phyloP scores from a whole-genome alignment of 495 filamentous ascomycete genomes.

The Clohesyomyces aquaticus region DNA sequence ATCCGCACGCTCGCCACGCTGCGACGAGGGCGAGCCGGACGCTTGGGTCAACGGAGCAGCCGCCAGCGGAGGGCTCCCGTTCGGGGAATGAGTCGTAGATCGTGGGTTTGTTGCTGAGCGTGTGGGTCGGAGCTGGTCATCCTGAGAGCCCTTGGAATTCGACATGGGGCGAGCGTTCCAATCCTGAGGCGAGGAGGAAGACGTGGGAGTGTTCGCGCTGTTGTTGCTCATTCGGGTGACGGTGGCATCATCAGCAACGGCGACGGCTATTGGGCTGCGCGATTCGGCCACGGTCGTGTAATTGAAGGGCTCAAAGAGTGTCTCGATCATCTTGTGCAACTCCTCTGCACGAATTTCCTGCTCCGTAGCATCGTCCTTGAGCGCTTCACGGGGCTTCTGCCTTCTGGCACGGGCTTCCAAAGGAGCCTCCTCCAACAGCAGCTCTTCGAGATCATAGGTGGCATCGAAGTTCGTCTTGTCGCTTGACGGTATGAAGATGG shows the following conservation, averaged over 20 bases:
- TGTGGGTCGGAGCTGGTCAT: conserved; percentile 35
- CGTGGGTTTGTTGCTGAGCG: conserved; percentile 39
- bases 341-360: conserved; percentile 95
- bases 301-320: conserved; percentile 92
- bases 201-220: conserved; percentile 37
- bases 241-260: conserved; percentile 51
- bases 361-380: conserved; percentile 92
- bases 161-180: conserved; percentile 17
- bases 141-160: conserved; percentile 31
- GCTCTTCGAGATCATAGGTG: conserved; percentile 94
- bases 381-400: conserved; percentile 87
- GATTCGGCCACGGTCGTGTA: conserved; percentile 73
- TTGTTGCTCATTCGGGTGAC: conserved; percentile 42
- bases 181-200: conserved; percentile 30
- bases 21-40: conserved; percentile 30
- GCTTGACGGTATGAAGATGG: conserved; percentile 87
- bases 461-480: conserved; percentile 99
- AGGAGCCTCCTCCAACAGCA: conserved; percentile 92
- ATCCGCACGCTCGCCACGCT: conserved; percentile 44
- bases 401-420: conserved; percentile 88
- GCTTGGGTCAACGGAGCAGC: conserved; percentile 23
- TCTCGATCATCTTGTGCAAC: conserved; percentile 91
- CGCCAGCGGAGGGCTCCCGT: conserved; percentile 46
- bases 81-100: conserved; percentile 47
- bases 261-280: conserved; percentile 30